Evolutionary conservation across 371 early-diverging fungal species (phyloP).

Genomic region (Actinomucor elegans): DNA sequence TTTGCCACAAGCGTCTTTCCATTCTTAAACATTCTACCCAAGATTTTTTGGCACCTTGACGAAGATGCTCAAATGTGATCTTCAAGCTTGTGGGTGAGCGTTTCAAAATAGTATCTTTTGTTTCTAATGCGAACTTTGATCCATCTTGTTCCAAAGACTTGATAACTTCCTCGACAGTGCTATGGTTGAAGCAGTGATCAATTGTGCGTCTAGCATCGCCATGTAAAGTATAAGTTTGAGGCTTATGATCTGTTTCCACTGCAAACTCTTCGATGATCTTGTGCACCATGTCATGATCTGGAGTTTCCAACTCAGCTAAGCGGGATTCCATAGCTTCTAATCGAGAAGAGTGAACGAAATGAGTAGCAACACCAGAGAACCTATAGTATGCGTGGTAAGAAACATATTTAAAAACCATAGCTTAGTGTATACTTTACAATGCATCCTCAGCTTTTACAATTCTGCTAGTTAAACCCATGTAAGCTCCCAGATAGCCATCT

Average conservation of each 20-base stretch:
- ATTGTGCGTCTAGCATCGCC: conserved; percentile 15
- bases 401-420: too few relatives aligned
- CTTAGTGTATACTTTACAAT: too few relatives aligned
- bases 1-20: conserved; percentile 74
- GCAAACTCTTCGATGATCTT: conserved; percentile 85
- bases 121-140: conserved; percentile 65
- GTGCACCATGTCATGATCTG: conserved; percentile 76
- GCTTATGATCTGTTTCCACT: conserved; percentile 25
- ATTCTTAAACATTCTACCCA: conserved; percentile 51
- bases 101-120: conserved; percentile 55
- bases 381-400: too few relatives aligned
- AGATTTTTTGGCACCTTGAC: conserved; percentile 59
- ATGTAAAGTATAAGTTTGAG: conserved; percentile 8
- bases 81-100: conserved; percentile 84
- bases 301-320: conserved; percentile 69
- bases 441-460: conserved; percentile 80
- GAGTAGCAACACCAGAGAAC: conserved; percentile 87
- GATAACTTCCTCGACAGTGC: conserved; percentile 77
- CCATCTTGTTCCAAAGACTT: conserved; percentile 48
- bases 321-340: conserved; percentile 73
- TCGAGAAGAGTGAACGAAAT: conserved; percentile 84
- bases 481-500: conserved; percentile 89
- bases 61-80: conserved; percentile 74
- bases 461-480: conserved; percentile 86
- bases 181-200: conserved; percentile 72